Conservation (phyloP, 1,284 basidiomycete species). For the Ceratobasidium sp. region DNA sequence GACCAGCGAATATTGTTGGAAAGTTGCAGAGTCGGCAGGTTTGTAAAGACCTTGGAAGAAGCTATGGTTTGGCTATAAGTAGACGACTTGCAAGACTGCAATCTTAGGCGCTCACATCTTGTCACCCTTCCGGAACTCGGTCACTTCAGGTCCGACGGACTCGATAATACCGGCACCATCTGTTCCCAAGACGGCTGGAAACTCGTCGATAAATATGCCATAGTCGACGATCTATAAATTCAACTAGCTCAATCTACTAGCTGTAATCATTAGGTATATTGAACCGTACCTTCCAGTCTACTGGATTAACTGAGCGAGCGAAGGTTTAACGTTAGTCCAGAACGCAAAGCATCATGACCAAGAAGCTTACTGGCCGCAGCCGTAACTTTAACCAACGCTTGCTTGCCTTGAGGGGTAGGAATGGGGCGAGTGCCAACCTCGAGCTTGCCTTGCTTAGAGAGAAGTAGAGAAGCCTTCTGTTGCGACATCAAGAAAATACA, state of each 20-base stretch:
- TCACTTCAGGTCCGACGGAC: background rate
- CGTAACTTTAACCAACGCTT: slow-evolving; percentile 33
- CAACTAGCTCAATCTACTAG: background rate
- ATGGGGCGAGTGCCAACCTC: slow-evolving; percentile 30
- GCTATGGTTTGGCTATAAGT: background rate
- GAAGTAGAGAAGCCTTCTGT: slow-evolving; percentile 41
- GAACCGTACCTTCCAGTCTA: slow-evolving; percentile 3
- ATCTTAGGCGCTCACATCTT: slow-evolving; percentile 32
- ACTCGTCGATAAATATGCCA: slow-evolving; percentile 11
- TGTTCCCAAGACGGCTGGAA: slow-evolving; percentile 36
- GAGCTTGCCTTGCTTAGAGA: slow-evolving; percentile 32
- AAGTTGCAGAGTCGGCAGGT: slow-evolving; percentile 9
- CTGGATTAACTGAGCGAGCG: background rate
- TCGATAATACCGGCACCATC: slow-evolving; percentile 38
- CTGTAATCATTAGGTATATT: too few species aligned
- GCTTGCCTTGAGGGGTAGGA: slow-evolving; percentile 28
- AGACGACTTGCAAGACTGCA: background rate
- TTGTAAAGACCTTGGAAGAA: slow-evolving; percentile 27
- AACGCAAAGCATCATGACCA: background rate
- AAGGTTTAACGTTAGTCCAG: background rate
- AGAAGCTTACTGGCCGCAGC: slow-evolving; percentile 26
- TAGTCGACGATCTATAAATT: slow-evolving; percentile 22
- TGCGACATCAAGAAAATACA: slow-evolving; percentile 33
- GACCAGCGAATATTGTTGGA: slow-evolving; percentile 34
- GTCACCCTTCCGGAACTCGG: slow-evolving; percentile 37